Conservation (phyloP, 441 rosid genomes). For the Erysimum cheiri region DNA sequence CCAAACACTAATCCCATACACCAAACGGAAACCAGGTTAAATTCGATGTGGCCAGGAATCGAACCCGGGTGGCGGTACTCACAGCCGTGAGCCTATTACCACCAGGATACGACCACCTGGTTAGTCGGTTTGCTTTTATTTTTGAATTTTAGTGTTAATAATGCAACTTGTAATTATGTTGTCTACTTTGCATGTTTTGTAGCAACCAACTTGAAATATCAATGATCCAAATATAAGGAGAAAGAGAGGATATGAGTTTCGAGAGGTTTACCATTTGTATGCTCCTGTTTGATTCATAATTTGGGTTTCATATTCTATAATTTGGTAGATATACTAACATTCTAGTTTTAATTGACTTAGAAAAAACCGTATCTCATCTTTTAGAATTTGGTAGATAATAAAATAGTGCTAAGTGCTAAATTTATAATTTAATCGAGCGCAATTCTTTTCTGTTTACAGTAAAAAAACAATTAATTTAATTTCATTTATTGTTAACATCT, state of each 20-base stretch:
- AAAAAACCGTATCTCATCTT: background rate
- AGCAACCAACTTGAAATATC: slow-evolving; percentile 23
- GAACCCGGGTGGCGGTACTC: too few species aligned
- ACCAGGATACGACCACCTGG: too few species aligned
- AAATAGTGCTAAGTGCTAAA: background rate
- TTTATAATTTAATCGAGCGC: background rate
- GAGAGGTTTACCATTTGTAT: slow-evolving; percentile 23
- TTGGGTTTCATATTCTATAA: background rate
- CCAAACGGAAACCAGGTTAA: too few species aligned
- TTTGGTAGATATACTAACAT: too few species aligned
- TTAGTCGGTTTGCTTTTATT: too few species aligned
- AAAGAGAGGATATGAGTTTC: slow-evolving; percentile 16
- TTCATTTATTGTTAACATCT: too few species aligned
- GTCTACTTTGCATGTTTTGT: slow-evolving; percentile 27
- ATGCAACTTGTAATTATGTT: slow-evolving; percentile 35
- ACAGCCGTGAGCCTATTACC: too few species aligned
- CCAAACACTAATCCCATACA: too few species aligned
- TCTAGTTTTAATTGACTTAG: too few species aligned
- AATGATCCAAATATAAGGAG: slow-evolving; percentile 7
- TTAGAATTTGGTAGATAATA: background rate
- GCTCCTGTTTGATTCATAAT: slow-evolving; percentile 8
- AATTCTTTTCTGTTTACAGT: background rate
- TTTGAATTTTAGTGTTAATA: slow-evolving; percentile 32
- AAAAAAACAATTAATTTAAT: too few species aligned
- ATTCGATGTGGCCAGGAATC: too few species aligned